Evolutionary conservation across 1,284 basidiomycete species (phyloP), one percentile per base, ranked within the genome.

Genomic region (Ganoderma boninense): DNA sequence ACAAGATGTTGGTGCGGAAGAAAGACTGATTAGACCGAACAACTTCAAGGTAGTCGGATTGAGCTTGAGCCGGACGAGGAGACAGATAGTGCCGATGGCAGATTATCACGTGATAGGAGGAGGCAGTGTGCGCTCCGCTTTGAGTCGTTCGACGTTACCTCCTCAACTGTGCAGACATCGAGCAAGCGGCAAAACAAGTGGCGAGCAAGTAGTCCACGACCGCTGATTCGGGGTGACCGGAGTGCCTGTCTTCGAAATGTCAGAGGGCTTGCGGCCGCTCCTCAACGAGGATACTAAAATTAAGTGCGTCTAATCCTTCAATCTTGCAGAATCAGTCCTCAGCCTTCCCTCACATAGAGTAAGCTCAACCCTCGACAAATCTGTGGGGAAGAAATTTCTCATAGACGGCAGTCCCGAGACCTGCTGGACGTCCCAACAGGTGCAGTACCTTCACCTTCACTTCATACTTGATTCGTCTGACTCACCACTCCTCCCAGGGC

Each of bases 401-500:
- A 86, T 89, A 23, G 94, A 95, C 77, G 84, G 87, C 18, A 92
- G 84, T 76, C 87, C 89, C 69, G 93, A 93, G 79, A 95, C 94
- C 26, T 95, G 94, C 79, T 95, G 94, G 93, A 90, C 92, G 44
- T 94, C 93, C 35, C 90, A 92, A 79, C 91, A 93, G 85, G 94
- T 91, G 72, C 57, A 79, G 71, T 62, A 14, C 26, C 38, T 26
- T 63, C 16, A n/a, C 20, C 26, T n/a, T n/a, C n/a, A n/a, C n/a
- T n/a, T 35, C 32, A 3, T 38, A 16, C 43, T 18, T 5, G 32
- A 14, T 20, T 16, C 40, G 32, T 56, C 73, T 66, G 44, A 62
- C 42, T 49, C 42, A 56, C 46, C 32, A 62, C 16, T 10, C 13
- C 38, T 64, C 44, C 52, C 71, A 94, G 92, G 92, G 92, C 38